Percentiles rank a stretch among this genome's conserved stretches.
These are phyloP conservation scores for Ophiostoma tasmaniense DNA, from an alignment of 2,329 filamentous ascomycete genomes.

Conservation along the genomic window DNA sequence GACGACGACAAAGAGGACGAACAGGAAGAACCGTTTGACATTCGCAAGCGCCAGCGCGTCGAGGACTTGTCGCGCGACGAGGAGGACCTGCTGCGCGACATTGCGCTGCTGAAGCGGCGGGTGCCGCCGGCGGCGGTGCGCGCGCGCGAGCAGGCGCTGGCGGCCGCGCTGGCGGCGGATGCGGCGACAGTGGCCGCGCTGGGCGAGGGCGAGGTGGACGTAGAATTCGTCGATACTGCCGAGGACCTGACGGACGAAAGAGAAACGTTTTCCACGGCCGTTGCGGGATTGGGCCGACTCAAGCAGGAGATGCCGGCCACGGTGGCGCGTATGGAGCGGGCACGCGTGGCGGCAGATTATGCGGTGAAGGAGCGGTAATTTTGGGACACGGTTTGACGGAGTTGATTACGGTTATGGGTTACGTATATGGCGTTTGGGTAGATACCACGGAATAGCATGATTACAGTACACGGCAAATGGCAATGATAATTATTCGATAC, in stretches of 20 bases:
- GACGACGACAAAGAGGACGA: constrained; percentile 25
- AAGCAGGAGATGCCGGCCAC: constrained; percentile 54
- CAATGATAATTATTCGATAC: background rate
- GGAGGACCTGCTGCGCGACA: constrained; percentile 55
- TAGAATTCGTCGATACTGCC: constrained; percentile 30
- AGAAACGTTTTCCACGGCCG: constrained; percentile 32
- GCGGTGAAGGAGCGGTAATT: constrained; percentile 36
- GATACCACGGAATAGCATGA: background rate
- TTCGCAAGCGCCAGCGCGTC: constrained; percentile 48
- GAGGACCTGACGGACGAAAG: constrained; percentile 23
- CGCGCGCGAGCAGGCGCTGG: constrained; percentile 34
- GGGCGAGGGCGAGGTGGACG: constrained; percentile 25
- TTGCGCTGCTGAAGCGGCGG: constrained; percentile 49
- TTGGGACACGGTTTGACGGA: background rate
- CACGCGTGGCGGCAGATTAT: constrained; percentile 51
- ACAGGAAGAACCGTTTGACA: constrained; percentile 53
- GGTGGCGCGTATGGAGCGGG: constrained; percentile 57
- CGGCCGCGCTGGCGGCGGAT: constrained; percentile 37
- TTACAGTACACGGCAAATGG: background rate
- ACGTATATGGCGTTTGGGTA: background rate
- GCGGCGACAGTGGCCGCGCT: constrained; percentile 31
- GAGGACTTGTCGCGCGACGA: constrained; percentile 54
- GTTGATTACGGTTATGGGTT: background rate
- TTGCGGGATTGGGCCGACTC: constrained; percentile 43
- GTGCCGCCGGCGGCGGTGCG: constrained; percentile 38